Evolutionary conservation across 1,284 basidiomycete species (phyloP).

Genomic region (Ganoderma boninense): DNA sequence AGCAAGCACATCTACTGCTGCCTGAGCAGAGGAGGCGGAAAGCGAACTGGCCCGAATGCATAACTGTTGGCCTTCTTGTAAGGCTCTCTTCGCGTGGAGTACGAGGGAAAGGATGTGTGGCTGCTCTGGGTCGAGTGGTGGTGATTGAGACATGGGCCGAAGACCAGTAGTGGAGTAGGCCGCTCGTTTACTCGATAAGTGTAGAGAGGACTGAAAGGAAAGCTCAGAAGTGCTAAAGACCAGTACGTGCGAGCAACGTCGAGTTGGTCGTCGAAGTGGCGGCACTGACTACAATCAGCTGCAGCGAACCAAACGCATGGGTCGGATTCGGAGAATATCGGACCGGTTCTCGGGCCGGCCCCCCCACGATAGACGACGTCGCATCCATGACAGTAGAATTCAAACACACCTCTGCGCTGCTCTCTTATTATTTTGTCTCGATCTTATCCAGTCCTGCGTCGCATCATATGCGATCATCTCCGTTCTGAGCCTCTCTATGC

Average conservation of each 20-base stretch:
- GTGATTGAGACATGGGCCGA: slow-evolving; percentile 15
- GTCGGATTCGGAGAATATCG: neutral
- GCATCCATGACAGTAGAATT: no score
- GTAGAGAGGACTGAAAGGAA: neutral
- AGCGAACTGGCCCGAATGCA: slow-evolving; percentile 69
- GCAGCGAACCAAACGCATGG: no score
- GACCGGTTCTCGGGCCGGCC: neutral
- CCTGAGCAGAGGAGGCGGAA: slow-evolving; percentile 67
- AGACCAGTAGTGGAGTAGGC: neutral
- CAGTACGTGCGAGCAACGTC: neutral
- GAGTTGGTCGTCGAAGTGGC: neutral
- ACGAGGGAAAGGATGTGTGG: slow-evolving; percentile 74
- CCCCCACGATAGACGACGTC: no score
- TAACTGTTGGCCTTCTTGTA: slow-evolving; percentile 77
- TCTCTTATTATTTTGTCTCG: slow-evolving; percentile 1
- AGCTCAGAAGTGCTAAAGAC: neutral
- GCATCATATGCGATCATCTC: neutral
- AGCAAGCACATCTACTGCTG: slow-evolving; percentile 72
- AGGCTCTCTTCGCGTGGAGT: slow-evolving; percentile 79
- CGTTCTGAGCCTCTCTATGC: no score
- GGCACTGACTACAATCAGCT: neutral
- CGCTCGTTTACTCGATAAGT: neutral
- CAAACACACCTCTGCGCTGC: neutral
- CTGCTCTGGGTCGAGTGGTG: slow-evolving; percentile 29
- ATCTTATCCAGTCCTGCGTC: slow-evolving; percentile 1